Evolutionary conservation across 495 filamentous ascomycete genomes (phyloP), one percentile per base, ranked within the genome.

Genomic region (Bacidia gigantensis): DNA sequence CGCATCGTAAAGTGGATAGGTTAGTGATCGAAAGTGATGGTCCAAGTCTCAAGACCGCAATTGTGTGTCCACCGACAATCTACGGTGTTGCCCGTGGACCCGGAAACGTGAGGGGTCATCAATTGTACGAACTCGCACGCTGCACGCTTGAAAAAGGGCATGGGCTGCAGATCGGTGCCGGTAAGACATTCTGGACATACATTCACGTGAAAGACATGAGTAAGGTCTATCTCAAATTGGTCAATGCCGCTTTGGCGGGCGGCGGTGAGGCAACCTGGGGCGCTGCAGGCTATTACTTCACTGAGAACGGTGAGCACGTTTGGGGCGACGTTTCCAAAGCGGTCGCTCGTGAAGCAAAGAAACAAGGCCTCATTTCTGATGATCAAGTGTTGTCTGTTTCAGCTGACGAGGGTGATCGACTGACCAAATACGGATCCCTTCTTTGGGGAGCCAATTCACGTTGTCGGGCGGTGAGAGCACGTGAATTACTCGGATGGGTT

Each of bases 61-160:
- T 93, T 61, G 73, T 92, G 21, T 86, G 78, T 54, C 86, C 87
- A 3, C 84, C 86, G 1, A 78, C 75, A 3, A 92, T 93, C 62
- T 90, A 89, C 61, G 87, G 86, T 5, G 63, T 63, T 14, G 87
- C 86, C 23, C 78, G 83, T 26, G 84, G 87, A 0, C 73, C 85
- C 1, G 74, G 70, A 41, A 92, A 90, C 61, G 67, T 72, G 58
- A 72, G 76, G 59, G 84, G 80, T 55, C 62, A 75, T 48, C 85
- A 92, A 59, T 74, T 82, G 0, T 80, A 82, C 47, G 60, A 63
- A 42, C 63, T 92, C 18, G 65, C 72, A n/a, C 60, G 68, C 2
- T 63, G 62, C 10, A 79, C 79, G 3, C 62, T 92, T 5, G 58
- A 82, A 62, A 66, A 74, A 17, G 79, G 83, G 20, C 72, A 80